These are phyloP conservation scores for Lagerstroemia speciosa DNA, from an alignment of 345 rosid genomes.

Conservation along the genomic window DNA sequence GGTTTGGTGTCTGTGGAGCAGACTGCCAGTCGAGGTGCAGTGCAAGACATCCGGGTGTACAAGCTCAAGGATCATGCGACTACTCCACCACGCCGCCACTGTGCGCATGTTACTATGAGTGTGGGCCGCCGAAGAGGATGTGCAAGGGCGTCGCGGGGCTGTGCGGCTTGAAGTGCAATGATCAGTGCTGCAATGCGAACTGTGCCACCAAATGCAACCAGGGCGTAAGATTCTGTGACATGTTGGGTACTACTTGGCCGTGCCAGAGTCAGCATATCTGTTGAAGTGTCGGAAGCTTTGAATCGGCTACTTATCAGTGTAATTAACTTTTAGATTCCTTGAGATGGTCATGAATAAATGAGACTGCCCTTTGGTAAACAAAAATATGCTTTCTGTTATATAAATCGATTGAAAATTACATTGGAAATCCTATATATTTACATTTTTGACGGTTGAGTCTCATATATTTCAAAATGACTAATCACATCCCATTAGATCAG, in stretches of 20 bases:
- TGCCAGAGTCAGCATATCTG: background rate
- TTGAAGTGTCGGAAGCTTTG: background rate
- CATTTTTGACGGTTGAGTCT: no score
- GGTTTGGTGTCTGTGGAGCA: background rate
- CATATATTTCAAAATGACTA: no score
- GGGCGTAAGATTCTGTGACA: background rate
- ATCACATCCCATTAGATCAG: no score
- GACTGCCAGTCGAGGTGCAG: conserved; percentile 1
- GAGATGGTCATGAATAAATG: no score
- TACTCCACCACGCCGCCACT: background rate
- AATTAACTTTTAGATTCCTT: no score
- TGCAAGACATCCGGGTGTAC: background rate
- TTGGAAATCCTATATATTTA: no score
- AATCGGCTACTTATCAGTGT: no score
- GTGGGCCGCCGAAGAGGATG: background rate
- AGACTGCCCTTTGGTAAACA: no score
- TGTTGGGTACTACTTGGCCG: background rate
- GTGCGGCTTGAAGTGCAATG: background rate
- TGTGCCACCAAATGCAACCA: background rate
- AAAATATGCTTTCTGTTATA: no score
- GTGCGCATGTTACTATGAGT: conserved; percentile 3
- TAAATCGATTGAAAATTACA: no score
- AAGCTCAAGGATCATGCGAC: background rate
- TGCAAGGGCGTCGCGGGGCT: background rate
- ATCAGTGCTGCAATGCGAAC: background rate